Base-by-base conservation (phyloP, 306 rosid species). In the Castanea sativa region DNA sequence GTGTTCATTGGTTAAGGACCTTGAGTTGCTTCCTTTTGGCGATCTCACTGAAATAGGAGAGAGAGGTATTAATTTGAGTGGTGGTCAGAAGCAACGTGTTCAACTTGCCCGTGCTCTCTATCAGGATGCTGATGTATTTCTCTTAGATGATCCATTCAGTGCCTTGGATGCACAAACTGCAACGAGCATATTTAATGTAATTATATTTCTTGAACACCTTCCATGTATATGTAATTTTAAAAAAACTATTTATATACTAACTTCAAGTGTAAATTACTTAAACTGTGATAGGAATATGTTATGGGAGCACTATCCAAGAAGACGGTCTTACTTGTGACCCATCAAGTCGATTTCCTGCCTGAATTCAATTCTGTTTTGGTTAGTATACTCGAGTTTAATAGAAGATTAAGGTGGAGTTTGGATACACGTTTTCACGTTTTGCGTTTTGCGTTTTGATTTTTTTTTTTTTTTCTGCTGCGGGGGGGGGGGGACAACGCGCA, bases 161-260 rank as follows among this genome's bases (percentile, higher is more conserved):
- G 91, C 94, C 20, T 91, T 90, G 69, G 94, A 90, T 86, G 91
- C 91, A 33, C 85, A 90, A 33, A 90, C 87, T 2, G 88, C 90
- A 4, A 88, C 81, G 20, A 75, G 49, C 75, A 77, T 90, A 73
- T 86, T 88, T 30, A 86, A 86, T 75, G 91, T 88, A 83, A 77
- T 70, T n/a, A 8, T 49, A 1, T 6, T 19, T 56, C 25, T 52
- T 78, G 4, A 49, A 21, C 51, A 70, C 23, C 55, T 73, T 45
- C 27, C 64, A 16, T 20, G 6, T 14, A 43, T 12, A 67, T 65
- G 12, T 3, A 33, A 76, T 52, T 32, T 63, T 16, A 19, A 25
- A 35, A 35, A 35, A 5, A 35, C n/a, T 12, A 4, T 67, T 33
- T 6, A 2, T 20, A 45, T 43, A 23, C 19, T 21, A 3, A 49